phyloP scores from a whole-genome alignment of 345 rosid species.

The Populus alba region DNA sequence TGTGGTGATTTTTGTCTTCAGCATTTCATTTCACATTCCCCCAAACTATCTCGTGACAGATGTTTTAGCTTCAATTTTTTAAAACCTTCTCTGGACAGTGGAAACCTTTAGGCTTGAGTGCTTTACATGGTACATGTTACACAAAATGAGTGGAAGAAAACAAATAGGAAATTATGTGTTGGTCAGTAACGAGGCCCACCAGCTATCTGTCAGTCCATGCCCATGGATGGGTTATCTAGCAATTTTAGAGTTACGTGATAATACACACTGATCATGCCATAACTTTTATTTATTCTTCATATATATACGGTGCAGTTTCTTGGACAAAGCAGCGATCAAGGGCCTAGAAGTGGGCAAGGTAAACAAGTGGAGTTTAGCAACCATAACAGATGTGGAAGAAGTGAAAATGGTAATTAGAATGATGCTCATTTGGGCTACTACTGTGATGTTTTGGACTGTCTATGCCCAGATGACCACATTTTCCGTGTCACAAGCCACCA shows the following conservation, averaged over 20 bases:
- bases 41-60: constrained; percentile 3
- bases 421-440: constrained; percentile 94
- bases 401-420: constrained; percentile 81
- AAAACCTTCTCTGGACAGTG: too few relatives aligned
- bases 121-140: too few relatives aligned
- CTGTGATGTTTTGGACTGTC: constrained; percentile 87
- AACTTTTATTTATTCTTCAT: neutral
- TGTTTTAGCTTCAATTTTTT: too few relatives aligned
- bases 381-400: constrained; percentile 90
- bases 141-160: too few relatives aligned
- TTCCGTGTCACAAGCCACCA: constrained; percentile 87
- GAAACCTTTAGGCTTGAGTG: too few relatives aligned
- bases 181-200: too few relatives aligned
- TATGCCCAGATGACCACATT: constrained; percentile 92
- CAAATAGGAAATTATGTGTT: too few relatives aligned
- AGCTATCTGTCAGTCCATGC: too few relatives aligned
- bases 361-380: constrained; percentile 76
- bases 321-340: constrained; percentile 82
- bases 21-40: constrained; percentile 27
- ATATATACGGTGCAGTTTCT: constrained; percentile 48
- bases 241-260: too few relatives aligned
- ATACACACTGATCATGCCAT: neutral
- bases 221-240: too few relatives aligned
- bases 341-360: constrained; percentile 26
- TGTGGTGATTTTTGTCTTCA: constrained; percentile 24